These are phyloP conservation scores for Curvularia lunata DNA, from an alignment of 2,329 filamentous ascomycete species.

Conservation along the genomic window DNA sequence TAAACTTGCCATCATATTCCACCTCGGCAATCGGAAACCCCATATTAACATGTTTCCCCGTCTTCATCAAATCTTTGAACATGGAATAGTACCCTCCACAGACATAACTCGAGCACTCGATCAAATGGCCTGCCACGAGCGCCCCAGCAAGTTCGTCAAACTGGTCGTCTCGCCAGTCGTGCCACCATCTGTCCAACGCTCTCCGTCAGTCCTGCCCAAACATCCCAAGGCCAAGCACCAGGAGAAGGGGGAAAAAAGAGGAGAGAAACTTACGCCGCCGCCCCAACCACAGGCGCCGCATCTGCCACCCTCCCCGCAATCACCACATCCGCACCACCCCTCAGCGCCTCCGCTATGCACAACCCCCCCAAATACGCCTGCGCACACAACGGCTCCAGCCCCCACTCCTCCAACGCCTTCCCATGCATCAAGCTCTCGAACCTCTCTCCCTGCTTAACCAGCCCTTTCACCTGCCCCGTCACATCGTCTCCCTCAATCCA, in stretches of 20 bases:
- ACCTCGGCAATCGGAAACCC: slow-evolving; percentile 36
- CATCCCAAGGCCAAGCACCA: too few species aligned
- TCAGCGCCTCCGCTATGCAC: slow-evolving; percentile 37
- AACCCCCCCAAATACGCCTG: slow-evolving; percentile 24
- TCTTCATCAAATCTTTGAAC: slow-evolving; percentile 48
- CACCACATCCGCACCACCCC: slow-evolving; percentile 40
- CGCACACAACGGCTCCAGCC: slow-evolving; percentile 31
- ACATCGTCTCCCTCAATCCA: slow-evolving; percentile 35
- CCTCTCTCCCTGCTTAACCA: slow-evolving; percentile 44
- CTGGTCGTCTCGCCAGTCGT: slow-evolving; percentile 56
- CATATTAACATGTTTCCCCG: slow-evolving; percentile 45
- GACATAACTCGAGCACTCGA: slow-evolving; percentile 50
- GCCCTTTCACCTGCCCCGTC: slow-evolving; percentile 38
- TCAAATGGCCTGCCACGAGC: slow-evolving; percentile 51
- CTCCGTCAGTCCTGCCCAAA: neutral
- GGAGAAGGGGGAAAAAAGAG: slow-evolving; percentile 3
- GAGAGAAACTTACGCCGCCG: slow-evolving; percentile 45
- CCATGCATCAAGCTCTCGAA: slow-evolving; percentile 52
- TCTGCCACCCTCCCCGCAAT: slow-evolving; percentile 42
- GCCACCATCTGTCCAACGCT: slow-evolving; percentile 56
- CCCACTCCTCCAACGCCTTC: slow-evolving; percentile 46
- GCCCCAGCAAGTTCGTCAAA: slow-evolving; percentile 42
- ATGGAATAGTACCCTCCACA: slow-evolving; percentile 45
- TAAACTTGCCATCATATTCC: slow-evolving; percentile 26
- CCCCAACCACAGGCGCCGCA: slow-evolving; percentile 53